A percentile compares a stretch with the other conserved stretches of the same genome.
These are phyloP conservation scores for Pseudonectria buxi DNA, from an alignment of 2,329 filamentous ascomycete species.

Conservation along the genomic window DNA sequence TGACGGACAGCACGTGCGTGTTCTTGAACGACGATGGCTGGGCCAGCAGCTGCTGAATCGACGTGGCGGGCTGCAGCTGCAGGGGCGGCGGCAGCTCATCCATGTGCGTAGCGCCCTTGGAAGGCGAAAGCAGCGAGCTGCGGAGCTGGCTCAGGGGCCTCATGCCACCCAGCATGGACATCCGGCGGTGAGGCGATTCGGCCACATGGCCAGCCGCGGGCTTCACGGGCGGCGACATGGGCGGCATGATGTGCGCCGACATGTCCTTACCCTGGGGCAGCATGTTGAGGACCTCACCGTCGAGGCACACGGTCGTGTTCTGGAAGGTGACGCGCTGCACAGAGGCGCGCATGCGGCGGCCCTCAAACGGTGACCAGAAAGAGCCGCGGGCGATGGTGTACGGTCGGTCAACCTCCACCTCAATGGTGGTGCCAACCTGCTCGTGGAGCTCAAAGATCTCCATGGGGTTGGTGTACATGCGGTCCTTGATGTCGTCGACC, in stretches of 20 bases:
- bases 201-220: conserved; percentile 34
- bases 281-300: conserved; percentile 53
- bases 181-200: conserved; percentile 30
- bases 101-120: conserved; percentile 20
- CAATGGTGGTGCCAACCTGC: conserved; percentile 64
- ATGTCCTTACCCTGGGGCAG: conserved; percentile 63
- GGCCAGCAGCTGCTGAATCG: conserved; percentile 65
- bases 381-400: conserved; percentile 46
- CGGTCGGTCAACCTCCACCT: conserved; percentile 68
- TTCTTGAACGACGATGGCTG: conserved; percentile 78
- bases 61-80: conserved; percentile 47
- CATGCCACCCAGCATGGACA: conserved; percentile 23
- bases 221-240: conserved; percentile 53
- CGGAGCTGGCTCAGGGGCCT: conserved; percentile 27
- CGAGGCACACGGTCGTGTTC: conserved; percentile 66
- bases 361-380: conserved; percentile 67
- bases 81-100: conserved; percentile 42
- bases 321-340: conserved; percentile 73
- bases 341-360: conserved; percentile 60
- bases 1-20: conserved; percentile 84
- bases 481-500: conserved; percentile 63
- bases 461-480: conserved; percentile 72
- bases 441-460: conserved; percentile 78
- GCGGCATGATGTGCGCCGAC: conserved; percentile 57
- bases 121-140: conserved; percentile 16